Evolutionary conservation across 345 rosid species (phyloP), one percentile per base, ranked within the genome.

Genomic region (Aegle marmelos): DNA sequence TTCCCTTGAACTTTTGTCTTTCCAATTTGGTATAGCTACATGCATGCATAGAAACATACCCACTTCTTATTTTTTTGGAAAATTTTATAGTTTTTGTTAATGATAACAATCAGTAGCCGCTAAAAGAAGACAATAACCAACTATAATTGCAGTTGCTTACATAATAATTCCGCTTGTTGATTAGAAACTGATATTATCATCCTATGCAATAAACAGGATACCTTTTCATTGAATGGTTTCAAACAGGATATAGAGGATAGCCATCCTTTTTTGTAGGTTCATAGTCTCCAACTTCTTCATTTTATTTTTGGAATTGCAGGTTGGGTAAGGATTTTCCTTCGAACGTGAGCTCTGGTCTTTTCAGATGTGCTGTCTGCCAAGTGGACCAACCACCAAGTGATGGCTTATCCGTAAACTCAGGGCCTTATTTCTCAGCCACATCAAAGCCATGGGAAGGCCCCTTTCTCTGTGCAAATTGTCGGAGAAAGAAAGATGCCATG

Each of bases 361-460:
- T 87, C 79, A 94, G 81, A 87, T 97, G 99, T 81, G 99, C 99
- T n/a, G 94, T 97, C 70, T 97, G 98, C 87, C 99, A 97, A 87
- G 87, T 79, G 50, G 96, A 97, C 83, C 94, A 97, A 83, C 84
- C 93, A 69, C 92, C 88, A 1, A 76, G 71, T 45, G 98, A 96
- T 69, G 87, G 73, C 71, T 73, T 91, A 83, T 82, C 90, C 25
- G 87, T 84, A 61, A 90, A 89, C 78, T 86, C 91, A 1, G 93
- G 90, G 59, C 60, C 90, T n/a, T 85, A 90, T 73, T 88, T 89
- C 88, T 86, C 97, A n/a, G 83, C 95, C 21, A 81, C 91, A 68
- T 88, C 99, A 25, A 89, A 89, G 79, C 92, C 93, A 75, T 89
- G 96, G 91, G 99, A 94, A 79, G 98, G 99, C 25, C 99, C 97